Evolutionary conservation across 164 flowering plant genomes (phyloP), one percentile per base, ranked within the genome.

Genomic region (Piper longum): DNA sequence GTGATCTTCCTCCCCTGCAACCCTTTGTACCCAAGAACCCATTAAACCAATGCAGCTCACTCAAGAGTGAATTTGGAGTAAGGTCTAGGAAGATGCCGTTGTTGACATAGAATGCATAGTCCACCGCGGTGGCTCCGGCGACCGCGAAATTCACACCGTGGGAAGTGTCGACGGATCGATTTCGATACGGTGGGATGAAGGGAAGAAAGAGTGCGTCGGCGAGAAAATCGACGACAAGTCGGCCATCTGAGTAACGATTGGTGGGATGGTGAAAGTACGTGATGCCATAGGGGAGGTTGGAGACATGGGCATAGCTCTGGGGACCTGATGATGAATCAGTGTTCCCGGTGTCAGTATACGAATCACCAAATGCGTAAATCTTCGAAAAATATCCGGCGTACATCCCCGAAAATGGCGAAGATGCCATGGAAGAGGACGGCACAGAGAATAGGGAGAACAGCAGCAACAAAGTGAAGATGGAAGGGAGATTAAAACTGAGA

Each of bases 321-420:
- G 80, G 80, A 40, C 81, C 80, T 0, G 79, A 59, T 36, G 61
- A 1, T 55, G 79, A 69, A 5, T 41, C 14, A 3, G 86, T 78
- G 71, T 89, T 87, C 6, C 93, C 93, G 0, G 91, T 87, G 68
- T 89, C 93, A 0, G 96, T 87, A 70, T 56, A 82, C 0, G 93
- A 85, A 70, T 84, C 89, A 0, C 96, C 96, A 41, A 89, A 89
- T 4, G 93, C 89, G 56, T 64, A 85, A 17, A 89, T 77, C 70
- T 76, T 77, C 1, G 71, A 67, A 75, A 89, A 85, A 3, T 40
- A 48, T 3, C 61, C 59, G 1, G 54, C 18, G 13, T 26, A 11
- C 3, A 65, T 6, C 26, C 64, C 12, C 43, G 65, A 39, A 7
- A 60, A 41, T 40, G 70, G 39, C 19, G 64, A 16, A 16, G 59